These are phyloP conservation scores for Hanseniaspora vineae DNA, from an alignment of 805 yeast species.

Conservation along the genomic window DNA sequence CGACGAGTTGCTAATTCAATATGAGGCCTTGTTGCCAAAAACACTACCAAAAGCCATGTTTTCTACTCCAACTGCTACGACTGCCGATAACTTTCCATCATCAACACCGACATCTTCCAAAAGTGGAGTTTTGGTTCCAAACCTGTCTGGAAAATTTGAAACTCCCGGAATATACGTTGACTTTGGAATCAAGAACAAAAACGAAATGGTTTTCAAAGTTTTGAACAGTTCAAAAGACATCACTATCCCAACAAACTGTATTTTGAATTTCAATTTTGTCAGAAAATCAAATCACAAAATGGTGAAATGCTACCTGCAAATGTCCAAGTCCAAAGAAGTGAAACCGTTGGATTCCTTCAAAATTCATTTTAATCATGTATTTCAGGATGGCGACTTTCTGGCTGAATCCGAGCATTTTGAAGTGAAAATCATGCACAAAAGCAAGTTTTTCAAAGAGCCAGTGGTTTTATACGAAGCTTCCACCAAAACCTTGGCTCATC, in stretches of 20 bases:
- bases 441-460: neutral
- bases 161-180: slow-evolving; percentile 3
- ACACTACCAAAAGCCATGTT: too few species aligned
- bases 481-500: neutral
- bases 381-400: slow-evolving; percentile 2
- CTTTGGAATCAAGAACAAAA: slow-evolving; percentile 2
- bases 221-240: slow-evolving; percentile 2
- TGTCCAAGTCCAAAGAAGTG: slow-evolving; percentile 1
- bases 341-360: slow-evolving; percentile 4
- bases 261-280: slow-evolving; percentile 4
- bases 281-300: neutral
- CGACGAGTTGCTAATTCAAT: neutral
- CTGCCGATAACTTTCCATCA: too few species aligned
- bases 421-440: slow-evolving; percentile 2
- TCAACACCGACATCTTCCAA: too few species aligned
- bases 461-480: slow-evolving; percentile 1
- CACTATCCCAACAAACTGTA: slow-evolving; percentile 2
- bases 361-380: slow-evolving; percentile 3
- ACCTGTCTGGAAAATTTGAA: neutral
- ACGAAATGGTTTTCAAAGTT: slow-evolving; percentile 2
- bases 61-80: too few species aligned
- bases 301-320: slow-evolving; percentile 4
- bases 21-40: neutral
- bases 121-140: too few species aligned
- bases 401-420: slow-evolving; percentile 1